These are phyloP conservation scores for Coccomyxa subellipsoidea DNA, from an alignment of 163 green algal genomes.

Conservation along the genomic window DNA sequence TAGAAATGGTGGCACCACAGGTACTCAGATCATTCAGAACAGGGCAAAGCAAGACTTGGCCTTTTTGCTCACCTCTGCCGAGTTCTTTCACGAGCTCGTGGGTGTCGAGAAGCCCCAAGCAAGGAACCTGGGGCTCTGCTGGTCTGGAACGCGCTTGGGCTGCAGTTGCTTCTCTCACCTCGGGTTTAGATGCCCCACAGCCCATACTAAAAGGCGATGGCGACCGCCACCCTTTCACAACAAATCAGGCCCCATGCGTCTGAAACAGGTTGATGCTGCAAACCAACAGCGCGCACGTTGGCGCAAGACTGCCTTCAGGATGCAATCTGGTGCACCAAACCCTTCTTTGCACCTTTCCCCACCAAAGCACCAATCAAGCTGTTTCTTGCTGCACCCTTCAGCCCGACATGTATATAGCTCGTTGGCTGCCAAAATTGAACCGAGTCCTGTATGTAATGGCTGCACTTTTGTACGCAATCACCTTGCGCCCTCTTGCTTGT, in stretches of 20 bases:
- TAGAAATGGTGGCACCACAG: not conserved
- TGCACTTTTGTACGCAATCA: too few relatives aligned
- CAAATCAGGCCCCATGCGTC: not conserved
- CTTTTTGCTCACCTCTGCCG: not conserved
- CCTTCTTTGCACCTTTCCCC: not conserved
- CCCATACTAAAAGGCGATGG: not conserved
- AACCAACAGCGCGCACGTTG: not conserved
- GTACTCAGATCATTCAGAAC: not conserved
- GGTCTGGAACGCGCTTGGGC: not conserved
- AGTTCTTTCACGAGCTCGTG: not conserved
- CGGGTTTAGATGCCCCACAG: not conserved
- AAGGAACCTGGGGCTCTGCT: not conserved
- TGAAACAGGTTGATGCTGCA: not conserved
- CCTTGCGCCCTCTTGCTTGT: too few relatives aligned
- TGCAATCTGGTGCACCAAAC: not conserved
- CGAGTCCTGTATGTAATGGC: too few relatives aligned
- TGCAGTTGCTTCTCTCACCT: not conserved
- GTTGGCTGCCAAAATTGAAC: not conserved
- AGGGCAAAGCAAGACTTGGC: not conserved
- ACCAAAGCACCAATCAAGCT: not conserved
- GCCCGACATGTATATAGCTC: not conserved
- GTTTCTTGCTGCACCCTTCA: not conserved
- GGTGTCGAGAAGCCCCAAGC: not conserved
- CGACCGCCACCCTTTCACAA: not conserved
- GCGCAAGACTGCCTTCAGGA: not conserved